phyloP scores from a whole-genome alignment of 2,329 filamentous ascomycete genomes.

The Annulohypoxylon truncatum region DNA sequence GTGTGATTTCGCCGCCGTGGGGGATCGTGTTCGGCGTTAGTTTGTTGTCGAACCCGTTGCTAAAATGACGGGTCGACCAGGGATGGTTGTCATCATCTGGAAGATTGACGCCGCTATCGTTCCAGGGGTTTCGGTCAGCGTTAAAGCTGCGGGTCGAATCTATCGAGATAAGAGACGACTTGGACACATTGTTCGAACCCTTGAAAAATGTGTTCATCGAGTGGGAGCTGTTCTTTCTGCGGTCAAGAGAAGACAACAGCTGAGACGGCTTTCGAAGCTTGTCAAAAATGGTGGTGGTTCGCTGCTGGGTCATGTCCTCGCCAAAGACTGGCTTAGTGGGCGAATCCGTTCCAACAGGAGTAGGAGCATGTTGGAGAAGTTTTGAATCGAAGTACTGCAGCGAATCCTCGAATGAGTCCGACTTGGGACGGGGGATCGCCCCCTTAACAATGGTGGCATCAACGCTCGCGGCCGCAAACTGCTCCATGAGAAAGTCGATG shows the following conservation, averaged over 20 bases:
- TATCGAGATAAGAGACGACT: constrained; percentile 94
- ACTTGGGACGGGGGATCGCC: constrained; percentile 97
- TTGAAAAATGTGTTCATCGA: constrained; percentile 92
- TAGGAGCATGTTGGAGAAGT: constrained; percentile 90
- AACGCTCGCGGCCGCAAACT: constrained; percentile 89
- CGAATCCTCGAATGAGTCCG: constrained; percentile 97
- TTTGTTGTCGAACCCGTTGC: constrained; percentile 74
- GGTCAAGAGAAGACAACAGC: constrained; percentile 82
- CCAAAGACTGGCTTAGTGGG: constrained; percentile 87
- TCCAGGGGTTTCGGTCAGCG: constrained; percentile 97
- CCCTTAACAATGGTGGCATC: constrained; percentile 89
- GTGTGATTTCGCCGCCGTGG: constrained; percentile 83
- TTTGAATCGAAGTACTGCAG: constrained; percentile 98
- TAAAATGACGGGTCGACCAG: constrained; percentile 71
- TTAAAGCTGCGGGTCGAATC: constrained; percentile 92
- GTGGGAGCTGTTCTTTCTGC: constrained; percentile 92
- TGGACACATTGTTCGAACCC: constrained; percentile 89
- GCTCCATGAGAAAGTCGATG: constrained; percentile 90
- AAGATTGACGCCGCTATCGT: constrained; percentile 95
- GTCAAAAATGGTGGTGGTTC: constrained; percentile 84
- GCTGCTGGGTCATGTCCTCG: constrained; percentile 82
- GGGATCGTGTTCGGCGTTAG: constrained; percentile 67
- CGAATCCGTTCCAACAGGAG: constrained; percentile 83
- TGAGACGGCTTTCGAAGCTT: constrained; percentile 95
- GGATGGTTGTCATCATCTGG: constrained; percentile 82